Conservation (phyloP, 2,329 filamentous ascomycete species). For the Penicillium sp. region DNA sequence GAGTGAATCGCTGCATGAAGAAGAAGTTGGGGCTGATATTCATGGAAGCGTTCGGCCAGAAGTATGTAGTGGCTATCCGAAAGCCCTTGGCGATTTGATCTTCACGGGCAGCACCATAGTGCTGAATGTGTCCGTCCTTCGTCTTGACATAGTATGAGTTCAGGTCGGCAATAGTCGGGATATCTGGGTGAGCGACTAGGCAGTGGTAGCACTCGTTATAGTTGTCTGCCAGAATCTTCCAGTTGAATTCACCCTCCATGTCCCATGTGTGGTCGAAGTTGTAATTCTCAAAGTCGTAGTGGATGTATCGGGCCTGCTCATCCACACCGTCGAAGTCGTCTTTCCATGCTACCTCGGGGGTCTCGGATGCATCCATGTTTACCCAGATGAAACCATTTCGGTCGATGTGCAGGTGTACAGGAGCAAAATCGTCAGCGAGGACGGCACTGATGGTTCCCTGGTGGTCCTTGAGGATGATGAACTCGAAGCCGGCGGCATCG, state of each 20-base stretch:
- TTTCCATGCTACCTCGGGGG: slow-evolving; percentile 53
- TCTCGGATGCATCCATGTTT: slow-evolving; percentile 52
- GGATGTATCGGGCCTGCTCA: slow-evolving; percentile 47
- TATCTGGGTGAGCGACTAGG: slow-evolving; percentile 26
- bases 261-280: slow-evolving; percentile 60
- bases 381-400: slow-evolving; percentile 59
- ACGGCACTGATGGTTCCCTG: slow-evolving; percentile 54
- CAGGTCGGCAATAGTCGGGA: slow-evolving; percentile 53
- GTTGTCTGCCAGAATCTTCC: slow-evolving; percentile 63
- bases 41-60: slow-evolving; percentile 39
- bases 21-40: slow-evolving; percentile 57
- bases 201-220: slow-evolving; percentile 55
- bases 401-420: slow-evolving; percentile 56
- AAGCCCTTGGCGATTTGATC: slow-evolving; percentile 25
- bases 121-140: slow-evolving; percentile 51
- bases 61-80: slow-evolving; percentile 29
- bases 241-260: slow-evolving; percentile 60
- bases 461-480: slow-evolving; percentile 53
- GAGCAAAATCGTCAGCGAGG: slow-evolving; percentile 52
- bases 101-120: slow-evolving; percentile 38
- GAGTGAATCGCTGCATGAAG: slow-evolving; percentile 65
- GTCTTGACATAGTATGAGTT: slow-evolving; percentile 55
- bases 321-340: slow-evolving; percentile 55
- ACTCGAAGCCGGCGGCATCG: slow-evolving; percentile 55
- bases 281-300: slow-evolving; percentile 57